These are phyloP conservation scores for Mortierella sp. DNA, from an alignment of 371 early-diverging fungal species.

Conservation along the genomic window DNA sequence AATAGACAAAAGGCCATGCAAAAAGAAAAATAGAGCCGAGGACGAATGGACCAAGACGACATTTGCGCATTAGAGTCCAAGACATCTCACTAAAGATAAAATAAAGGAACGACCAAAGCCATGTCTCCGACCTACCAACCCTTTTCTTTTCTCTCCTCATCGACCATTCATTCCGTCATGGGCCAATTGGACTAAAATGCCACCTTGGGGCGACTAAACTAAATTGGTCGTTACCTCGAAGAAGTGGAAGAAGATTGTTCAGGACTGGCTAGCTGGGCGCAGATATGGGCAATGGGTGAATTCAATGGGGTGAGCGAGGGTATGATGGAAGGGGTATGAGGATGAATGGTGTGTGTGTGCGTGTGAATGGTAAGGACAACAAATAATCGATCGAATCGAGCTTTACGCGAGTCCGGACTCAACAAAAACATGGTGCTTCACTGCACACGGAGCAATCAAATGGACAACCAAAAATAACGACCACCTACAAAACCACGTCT, in stretches of 20 bases:
- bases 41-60: background rate
- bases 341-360: background rate
- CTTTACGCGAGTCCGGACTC: background rate
- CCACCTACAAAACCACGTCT: background rate
- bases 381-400: background rate
- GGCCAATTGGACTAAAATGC: background rate
- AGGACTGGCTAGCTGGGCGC: background rate
- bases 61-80: background rate
- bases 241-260: background rate
- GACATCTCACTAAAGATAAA: background rate
- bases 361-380: background rate
- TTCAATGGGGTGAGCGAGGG: background rate
- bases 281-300: background rate
- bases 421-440: background rate
- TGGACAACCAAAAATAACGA: background rate
- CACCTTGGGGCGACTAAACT: background rate
- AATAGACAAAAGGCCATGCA: background rate
- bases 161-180: background rate
- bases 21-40: background rate
- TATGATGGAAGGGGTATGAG: background rate
- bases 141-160: background rate
- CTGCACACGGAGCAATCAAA: conserved; percentile 8
- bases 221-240: background rate
- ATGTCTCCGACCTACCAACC: background rate
- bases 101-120: background rate